These are phyloP conservation scores for Isoetes taiwanensis DNA, from an alignment of 75 land plant species.

Conservation along the genomic window DNA sequence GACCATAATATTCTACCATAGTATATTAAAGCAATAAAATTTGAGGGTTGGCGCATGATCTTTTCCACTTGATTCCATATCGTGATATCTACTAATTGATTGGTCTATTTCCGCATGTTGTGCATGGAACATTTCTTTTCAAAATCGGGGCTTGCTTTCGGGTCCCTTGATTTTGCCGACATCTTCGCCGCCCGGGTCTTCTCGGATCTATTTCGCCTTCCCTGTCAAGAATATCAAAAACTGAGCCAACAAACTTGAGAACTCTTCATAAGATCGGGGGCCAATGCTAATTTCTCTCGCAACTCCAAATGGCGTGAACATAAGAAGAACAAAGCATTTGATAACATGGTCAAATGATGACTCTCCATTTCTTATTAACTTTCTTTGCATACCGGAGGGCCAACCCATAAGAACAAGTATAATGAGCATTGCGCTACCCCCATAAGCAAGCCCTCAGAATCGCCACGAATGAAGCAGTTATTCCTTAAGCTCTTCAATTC, in stretches of 20 bases:
- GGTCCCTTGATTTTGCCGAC: too few relatives aligned
- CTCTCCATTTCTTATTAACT: background rate
- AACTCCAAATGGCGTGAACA: conserved; percentile 4
- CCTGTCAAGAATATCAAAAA: conserved; percentile 5
- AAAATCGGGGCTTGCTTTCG: too few relatives aligned
- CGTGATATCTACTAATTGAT: too few relatives aligned
- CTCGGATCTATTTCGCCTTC: too few relatives aligned
- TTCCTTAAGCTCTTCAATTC: background rate
- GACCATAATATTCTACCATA: too few relatives aligned
- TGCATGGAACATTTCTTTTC: too few relatives aligned
- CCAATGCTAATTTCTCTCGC: background rate
- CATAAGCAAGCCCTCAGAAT: background rate
- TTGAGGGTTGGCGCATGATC: too few relatives aligned
- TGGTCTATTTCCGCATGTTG: too few relatives aligned
- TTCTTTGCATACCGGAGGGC: too few relatives aligned
- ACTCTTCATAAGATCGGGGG: background rate
- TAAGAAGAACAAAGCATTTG: background rate
- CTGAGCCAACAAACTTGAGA: background rate
- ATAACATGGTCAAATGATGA: background rate
- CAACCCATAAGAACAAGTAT: background rate
- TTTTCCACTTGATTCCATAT: too few relatives aligned
- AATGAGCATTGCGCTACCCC: background rate
- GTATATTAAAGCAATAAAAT: too few relatives aligned
- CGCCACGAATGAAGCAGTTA: background rate
- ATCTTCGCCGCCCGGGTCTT: too few relatives aligned